Evolutionary conservation across 2,329 filamentous ascomycete genomes (phyloP).

Genomic region (Colletotrichum sp.): DNA sequence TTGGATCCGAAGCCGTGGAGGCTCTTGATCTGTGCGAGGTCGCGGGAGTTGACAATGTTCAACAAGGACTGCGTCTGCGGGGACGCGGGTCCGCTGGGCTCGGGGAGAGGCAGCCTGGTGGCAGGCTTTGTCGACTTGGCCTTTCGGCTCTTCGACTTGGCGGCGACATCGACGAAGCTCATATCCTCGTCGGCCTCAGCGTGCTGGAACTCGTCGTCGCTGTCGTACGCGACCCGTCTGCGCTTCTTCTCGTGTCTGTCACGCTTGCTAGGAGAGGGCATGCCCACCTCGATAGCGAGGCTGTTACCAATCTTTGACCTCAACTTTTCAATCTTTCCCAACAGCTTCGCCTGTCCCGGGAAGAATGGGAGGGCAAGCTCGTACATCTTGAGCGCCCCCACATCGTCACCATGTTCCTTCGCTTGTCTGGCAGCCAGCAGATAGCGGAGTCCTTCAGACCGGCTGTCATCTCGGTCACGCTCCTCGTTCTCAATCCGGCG

Average conservation of each 20-base stretch:
- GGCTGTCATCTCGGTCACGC: conserved; percentile 65
- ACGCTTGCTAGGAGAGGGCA: background rate
- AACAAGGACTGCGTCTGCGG: conserved; percentile 68
- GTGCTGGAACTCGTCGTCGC: conserved; percentile 42
- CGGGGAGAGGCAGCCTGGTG: conserved; percentile 30
- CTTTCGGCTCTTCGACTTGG: conserved; percentile 33
- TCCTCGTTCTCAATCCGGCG: conserved; percentile 75
- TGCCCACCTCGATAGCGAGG: background rate
- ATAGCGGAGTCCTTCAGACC: conserved; percentile 83
- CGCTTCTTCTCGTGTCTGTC: conserved; percentile 25
- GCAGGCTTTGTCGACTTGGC: conserved; percentile 32
- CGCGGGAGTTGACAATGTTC: conserved; percentile 75
- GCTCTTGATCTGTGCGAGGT: conserved; percentile 67
- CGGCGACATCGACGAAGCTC: conserved; percentile 30
- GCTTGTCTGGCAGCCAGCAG: conserved; percentile 92
- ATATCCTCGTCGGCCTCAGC: conserved; percentile 47
- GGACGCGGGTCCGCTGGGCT: conserved; percentile 47
- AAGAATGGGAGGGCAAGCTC: conserved; percentile 85
- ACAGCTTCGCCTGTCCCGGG: conserved; percentile 79
- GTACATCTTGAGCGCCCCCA: conserved; percentile 82
- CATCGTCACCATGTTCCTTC: conserved; percentile 81
- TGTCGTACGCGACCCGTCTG: conserved; percentile 29
- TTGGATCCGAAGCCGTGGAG: conserved; percentile 76
- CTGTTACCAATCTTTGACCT: conserved; percentile 52
- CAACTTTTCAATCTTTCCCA: conserved; percentile 71